Conservation (phyloP, 805 yeast genomes). For the Wickerhamomyces ciferrii region DNA sequence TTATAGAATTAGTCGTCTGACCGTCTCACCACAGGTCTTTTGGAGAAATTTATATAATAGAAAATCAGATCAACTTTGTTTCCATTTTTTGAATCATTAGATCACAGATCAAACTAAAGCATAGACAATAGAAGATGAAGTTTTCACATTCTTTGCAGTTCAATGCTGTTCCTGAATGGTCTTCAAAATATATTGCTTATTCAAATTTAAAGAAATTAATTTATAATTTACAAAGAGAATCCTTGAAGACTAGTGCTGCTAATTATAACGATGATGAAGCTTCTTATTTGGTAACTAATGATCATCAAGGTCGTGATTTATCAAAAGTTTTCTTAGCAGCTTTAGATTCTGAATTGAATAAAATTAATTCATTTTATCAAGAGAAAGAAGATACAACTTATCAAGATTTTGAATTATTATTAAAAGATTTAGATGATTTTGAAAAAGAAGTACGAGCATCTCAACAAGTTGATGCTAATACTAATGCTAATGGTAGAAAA, state of each 20-base stretch:
- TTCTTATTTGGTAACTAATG: conserved; percentile 25
- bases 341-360: conserved; percentile 68
- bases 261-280: conserved; percentile 18
- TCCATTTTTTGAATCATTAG: too few species aligned
- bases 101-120: too few species aligned
- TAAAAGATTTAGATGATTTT: conserved; percentile 60
- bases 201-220: conserved; percentile 82
- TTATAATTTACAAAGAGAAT: conserved; percentile 74
- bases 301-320: conserved; percentile 38
- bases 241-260: conserved; percentile 11
- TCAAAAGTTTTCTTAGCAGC: conserved; percentile 60
- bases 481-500: background rate
- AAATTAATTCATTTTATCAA: conserved; percentile 71
- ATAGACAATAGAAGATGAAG: conserved; percentile 55
- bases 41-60: too few species aligned
- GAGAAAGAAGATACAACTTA: conserved; percentile 58
- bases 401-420: conserved; percentile 48
- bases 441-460: conserved; percentile 27
- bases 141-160: conserved; percentile 93
- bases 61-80: too few species aligned
- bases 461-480: background rate
- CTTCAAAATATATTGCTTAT: conserved; percentile 85
- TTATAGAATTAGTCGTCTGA: too few species aligned
- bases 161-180: conserved; percentile 98
- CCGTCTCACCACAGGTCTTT: too few species aligned